A percentile compares a stretch with the other conserved stretches of the same genome.
phyloP scores from a whole-genome alignment of 176 grass and related monocot genomes.

The Chrysopogon serrulatus region DNA sequence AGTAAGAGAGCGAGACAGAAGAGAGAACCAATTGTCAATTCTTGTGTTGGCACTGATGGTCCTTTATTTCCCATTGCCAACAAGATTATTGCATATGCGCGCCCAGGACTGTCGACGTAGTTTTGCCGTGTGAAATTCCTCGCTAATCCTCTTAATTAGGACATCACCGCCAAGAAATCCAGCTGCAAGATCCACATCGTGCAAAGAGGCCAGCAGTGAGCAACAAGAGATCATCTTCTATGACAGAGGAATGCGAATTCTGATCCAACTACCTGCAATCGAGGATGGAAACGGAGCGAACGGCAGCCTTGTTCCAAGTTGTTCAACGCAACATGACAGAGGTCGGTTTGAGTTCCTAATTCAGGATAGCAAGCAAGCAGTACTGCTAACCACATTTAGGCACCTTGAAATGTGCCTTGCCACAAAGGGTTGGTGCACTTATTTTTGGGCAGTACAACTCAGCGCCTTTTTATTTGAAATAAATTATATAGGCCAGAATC shows the following conservation, averaged over 20 bases:
- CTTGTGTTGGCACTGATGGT: slow-evolving; percentile 13
- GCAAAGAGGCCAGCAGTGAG: background rate
- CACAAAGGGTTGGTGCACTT: slow-evolving; percentile 13
- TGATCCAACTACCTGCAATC: slow-evolving; percentile 38
- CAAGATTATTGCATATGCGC: slow-evolving; percentile 12
- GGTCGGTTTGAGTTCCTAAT: background rate
- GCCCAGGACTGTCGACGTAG: slow-evolving; percentile 6
- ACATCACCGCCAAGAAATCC: slow-evolving; percentile 36
- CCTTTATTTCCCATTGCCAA: slow-evolving; percentile 13
- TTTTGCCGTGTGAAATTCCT: background rate
- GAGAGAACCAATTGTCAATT: slow-evolving; percentile 46
- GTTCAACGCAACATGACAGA: background rate
- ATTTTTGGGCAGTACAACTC: slow-evolving; percentile 33
- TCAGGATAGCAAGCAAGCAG: background rate
- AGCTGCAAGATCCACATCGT: background rate
- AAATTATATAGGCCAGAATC: background rate
- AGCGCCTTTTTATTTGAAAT: background rate
- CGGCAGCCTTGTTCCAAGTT: background rate
- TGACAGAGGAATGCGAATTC: slow-evolving; percentile 36
- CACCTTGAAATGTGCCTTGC: slow-evolving; percentile 22
- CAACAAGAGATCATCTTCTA: slow-evolving; percentile 30
- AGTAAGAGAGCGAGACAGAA: background rate
- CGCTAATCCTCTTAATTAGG: slow-evolving; percentile 18
- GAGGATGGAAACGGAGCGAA: background rate
- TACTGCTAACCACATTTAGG: background rate